Evolutionary conservation across 805 yeast species (phyloP).

Genomic region (Saturnispora bothae): DNA sequence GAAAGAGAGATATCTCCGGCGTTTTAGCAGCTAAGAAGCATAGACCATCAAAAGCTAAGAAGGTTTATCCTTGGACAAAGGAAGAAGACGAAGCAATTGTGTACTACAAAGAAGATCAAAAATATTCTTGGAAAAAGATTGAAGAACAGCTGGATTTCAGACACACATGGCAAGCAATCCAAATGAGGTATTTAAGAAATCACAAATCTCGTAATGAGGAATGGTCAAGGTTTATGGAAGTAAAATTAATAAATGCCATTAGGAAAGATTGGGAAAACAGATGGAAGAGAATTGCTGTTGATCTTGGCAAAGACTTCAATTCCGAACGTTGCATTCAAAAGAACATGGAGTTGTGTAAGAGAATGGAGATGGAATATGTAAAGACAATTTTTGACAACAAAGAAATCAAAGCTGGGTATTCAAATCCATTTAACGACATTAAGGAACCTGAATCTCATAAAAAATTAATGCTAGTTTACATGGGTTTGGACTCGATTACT

Average conservation of each 20-base stretch:
- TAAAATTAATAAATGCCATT: constrained; percentile 23
- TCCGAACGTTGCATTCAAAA: constrained; percentile 24
- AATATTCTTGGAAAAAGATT: constrained; percentile 31
- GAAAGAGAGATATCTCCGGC: not conserved
- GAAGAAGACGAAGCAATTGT: constrained; percentile 29
- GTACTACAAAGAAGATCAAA: constrained; percentile 28
- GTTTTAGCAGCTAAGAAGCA: not conserved
- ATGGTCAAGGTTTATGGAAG: constrained; percentile 29
- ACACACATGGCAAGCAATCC: constrained; percentile 38
- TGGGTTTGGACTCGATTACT: constrained; percentile 28
- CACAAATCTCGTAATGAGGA: constrained; percentile 28
- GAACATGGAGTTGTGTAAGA: constrained; percentile 24
- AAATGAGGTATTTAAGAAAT: constrained; percentile 35
- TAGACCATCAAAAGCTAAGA: constrained; percentile 3
- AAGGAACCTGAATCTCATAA: constrained; percentile 25
- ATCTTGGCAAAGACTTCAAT: constrained; percentile 23
- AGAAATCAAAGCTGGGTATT: constrained; percentile 21
- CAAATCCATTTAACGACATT: constrained; percentile 21
- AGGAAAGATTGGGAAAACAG: constrained; percentile 32
- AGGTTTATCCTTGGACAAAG: constrained; percentile 24
- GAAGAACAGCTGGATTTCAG: constrained; percentile 23
- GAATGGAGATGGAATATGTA: constrained; percentile 21
- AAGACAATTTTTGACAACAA: constrained; percentile 21
- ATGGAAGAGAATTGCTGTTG: constrained; percentile 30
- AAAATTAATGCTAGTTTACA: constrained; percentile 27